These are phyloP conservation scores for Liquidambar formosana DNA, from an alignment of 164 flowering plant species.

Conservation along the genomic window DNA sequence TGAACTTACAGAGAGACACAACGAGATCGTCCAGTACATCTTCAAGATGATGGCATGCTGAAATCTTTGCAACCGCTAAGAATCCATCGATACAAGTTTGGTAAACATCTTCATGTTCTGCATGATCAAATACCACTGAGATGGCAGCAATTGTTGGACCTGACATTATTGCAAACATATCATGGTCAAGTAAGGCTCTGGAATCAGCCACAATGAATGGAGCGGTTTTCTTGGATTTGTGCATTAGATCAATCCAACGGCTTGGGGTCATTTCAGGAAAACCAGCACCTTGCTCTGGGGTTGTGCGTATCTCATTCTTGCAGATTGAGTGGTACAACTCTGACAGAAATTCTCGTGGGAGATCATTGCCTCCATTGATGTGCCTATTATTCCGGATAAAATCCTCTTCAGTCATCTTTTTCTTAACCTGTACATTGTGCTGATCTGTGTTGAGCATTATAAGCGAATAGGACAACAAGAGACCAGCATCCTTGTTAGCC, in stretches of 20 bases:
- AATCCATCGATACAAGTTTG: constrained; percentile 57
- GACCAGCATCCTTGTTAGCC: constrained; percentile 67
- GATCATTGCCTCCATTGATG: constrained; percentile 69
- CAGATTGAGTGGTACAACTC: constrained; percentile 51
- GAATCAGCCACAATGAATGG: constrained; percentile 48
- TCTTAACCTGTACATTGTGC: constrained; percentile 74
- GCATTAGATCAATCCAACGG: constrained; percentile 59
- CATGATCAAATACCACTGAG: constrained; percentile 57
- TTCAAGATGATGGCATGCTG: constrained; percentile 58
- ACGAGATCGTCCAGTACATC: constrained; percentile 54
- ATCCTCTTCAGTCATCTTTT: constrained; percentile 71
- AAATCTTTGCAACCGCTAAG: constrained; percentile 54
- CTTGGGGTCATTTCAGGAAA: constrained; percentile 57
- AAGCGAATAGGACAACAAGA: constrained; percentile 57
- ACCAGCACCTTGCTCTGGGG: constrained; percentile 48
- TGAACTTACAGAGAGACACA: constrained; percentile 52
- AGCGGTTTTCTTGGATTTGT: constrained; percentile 47
- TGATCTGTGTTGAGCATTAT: constrained; percentile 76
- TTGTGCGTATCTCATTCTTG: constrained; percentile 58
- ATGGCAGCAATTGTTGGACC: constrained; percentile 61
- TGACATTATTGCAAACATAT: constrained; percentile 56
- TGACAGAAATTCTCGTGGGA: constrained; percentile 45
- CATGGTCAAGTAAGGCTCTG: constrained; percentile 46
- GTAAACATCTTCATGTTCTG: constrained; percentile 52
- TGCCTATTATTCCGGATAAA: constrained; percentile 63